Percentiles rank a stretch among this genome's conserved stretches.
These are phyloP conservation scores for Pyrenochaeta sp. DNA, from an alignment of 2,329 filamentous ascomycete species.

Conservation along the genomic window DNA sequence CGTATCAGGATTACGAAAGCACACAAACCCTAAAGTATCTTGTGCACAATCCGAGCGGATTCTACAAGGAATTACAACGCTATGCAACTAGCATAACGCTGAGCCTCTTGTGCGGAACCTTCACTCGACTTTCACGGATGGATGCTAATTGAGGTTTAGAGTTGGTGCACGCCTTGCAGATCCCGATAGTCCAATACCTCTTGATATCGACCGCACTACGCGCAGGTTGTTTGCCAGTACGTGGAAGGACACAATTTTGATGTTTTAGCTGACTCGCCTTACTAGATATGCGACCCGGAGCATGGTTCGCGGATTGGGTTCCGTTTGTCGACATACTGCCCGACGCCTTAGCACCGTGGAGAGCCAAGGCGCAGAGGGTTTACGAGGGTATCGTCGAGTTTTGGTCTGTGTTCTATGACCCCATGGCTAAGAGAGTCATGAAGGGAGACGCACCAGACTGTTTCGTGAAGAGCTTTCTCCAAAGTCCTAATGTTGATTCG, in stretches of 20 bases:
- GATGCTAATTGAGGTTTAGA: background rate
- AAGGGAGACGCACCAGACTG: constrained; percentile 1
- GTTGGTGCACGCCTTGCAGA: constrained; percentile 1
- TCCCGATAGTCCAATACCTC: background rate
- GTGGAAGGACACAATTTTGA: background rate
- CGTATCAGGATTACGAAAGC: constrained; percentile 3
- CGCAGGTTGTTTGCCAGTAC: constrained; percentile 1
- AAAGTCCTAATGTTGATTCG: constrained; percentile 1
- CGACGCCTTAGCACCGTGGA: constrained; percentile 2
- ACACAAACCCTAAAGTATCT: constrained; percentile 1
- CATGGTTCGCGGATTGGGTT: constrained; percentile 1
- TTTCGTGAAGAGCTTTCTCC: constrained; percentile 1
- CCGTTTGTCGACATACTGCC: background rate
- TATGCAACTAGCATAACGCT: constrained; percentile 2
- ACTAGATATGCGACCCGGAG: background rate
- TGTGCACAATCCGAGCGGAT: background rate
- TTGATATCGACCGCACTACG: background rate
- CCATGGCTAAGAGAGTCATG: constrained; percentile 1
- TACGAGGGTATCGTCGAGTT: constrained; percentile 2
- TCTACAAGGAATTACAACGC: constrained; percentile 1
- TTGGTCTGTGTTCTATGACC: constrained; percentile 1
- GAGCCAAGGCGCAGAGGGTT: background rate
- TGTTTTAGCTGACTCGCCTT: background rate
- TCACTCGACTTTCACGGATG: background rate
- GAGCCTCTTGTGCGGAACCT: background rate